Conservation (phyloP, 257 asterid species). For the Forsythia viridissima region DNA sequence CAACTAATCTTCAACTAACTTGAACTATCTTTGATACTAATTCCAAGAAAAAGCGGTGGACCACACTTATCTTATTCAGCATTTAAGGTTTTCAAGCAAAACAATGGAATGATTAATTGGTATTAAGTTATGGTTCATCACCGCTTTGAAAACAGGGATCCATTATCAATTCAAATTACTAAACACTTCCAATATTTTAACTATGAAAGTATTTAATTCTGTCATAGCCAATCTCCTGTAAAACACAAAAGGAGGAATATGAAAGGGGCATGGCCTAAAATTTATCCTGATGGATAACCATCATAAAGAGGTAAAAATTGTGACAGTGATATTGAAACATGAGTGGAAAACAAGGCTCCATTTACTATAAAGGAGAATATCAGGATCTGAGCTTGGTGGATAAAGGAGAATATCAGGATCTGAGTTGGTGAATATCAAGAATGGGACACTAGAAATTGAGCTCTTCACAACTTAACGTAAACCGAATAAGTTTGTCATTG, state of each 20-base stretch:
- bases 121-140: neutral
- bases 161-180: neutral
- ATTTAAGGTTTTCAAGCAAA: constrained; percentile 8
- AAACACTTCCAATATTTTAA: too few relatives aligned
- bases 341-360: neutral
- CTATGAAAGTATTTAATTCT: neutral
- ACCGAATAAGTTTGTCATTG: too few relatives aligned
- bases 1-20: too few relatives aligned
- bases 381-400: neutral
- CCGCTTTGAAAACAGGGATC: constrained; percentile 12
- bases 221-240: constrained; percentile 1
- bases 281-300: neutral
- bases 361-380: neutral
- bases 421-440: too few relatives aligned
- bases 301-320: neutral
- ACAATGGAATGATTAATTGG: neutral
- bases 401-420: neutral
- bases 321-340: neutral
- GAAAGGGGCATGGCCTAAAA: neutral
- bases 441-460: too few relatives aligned
- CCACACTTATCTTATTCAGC: neutral
- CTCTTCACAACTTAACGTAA: too few relatives aligned
- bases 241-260: constrained; percentile 8
- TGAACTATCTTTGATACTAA: too few relatives aligned
- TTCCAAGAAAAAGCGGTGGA: neutral